phyloP scores from a whole-genome alignment of 2,329 filamentous ascomycete species.

The Penicillium sclerotiorum region DNA sequence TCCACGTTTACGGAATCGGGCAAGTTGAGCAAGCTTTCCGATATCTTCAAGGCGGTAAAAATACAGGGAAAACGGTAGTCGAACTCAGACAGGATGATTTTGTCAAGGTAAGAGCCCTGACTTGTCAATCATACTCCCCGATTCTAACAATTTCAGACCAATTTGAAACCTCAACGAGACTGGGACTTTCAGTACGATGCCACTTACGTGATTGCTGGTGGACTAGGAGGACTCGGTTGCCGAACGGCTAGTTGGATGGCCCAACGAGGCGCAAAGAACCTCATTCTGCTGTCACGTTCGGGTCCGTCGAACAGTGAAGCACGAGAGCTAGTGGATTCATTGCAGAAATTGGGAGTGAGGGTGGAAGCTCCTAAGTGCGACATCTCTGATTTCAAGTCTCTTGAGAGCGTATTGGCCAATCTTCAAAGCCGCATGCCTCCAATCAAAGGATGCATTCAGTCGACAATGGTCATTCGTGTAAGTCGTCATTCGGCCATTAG shows the following conservation, averaged over 20 bases:
- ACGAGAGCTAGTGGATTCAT: neutral
- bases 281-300: conserved; percentile 38
- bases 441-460: neutral
- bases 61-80: no score
- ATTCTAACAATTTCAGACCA: neutral
- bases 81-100: no score
- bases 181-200: neutral
- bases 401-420: neutral
- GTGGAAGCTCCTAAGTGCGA: neutral
- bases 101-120: no score
- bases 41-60: no score
- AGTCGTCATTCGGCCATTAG: neutral
- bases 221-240: conserved; percentile 31
- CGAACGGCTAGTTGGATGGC: conserved; percentile 45
- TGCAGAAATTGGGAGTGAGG: neutral
- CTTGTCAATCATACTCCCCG: no score
- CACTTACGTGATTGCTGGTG: conserved; percentile 20
- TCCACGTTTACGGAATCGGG: no score
- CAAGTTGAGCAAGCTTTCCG: no score
- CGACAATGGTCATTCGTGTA: neutral
- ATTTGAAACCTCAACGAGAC: neutral
- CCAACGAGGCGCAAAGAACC: conserved; percentile 52
- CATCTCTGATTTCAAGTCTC: neutral
- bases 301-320: neutral
- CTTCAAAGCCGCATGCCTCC: neutral